Evolutionary conservation across 2,329 filamentous ascomycete genomes (phyloP), one percentile per base, ranked within the genome.

Genomic region (Beauveria sp.): DNA sequence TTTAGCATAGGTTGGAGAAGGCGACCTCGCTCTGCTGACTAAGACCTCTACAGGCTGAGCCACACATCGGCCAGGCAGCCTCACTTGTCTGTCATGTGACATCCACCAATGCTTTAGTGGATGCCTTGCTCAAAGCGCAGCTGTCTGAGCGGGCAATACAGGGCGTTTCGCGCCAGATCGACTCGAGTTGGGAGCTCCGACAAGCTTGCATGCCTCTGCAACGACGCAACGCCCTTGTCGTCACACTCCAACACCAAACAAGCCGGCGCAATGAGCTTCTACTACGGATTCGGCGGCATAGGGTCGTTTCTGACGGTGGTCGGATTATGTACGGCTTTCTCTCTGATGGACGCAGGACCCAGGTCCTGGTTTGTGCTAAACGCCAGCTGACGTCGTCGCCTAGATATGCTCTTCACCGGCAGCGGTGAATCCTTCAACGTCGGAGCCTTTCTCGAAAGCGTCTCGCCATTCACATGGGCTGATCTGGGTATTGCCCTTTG

Each of bases 321-420:
- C 69, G 90, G 88, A 82, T 80, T 86, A 75, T 95, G 91, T 96
- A 84, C 76, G 90, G 79, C 61, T 64, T 58, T 58, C 59, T 62
- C 64, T 54, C 57, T 28, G 50, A 61, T 67, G 52, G 50, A 60
- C 28, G 20, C 26, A 38, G 57, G 34, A 38, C 34, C 31, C 16
- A 38, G 24, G 16, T 40, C 20, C 42, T n/a, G 26, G 22, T 28
- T 49, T 49, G 24, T 31, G 40, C 42, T 62, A 18, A 38, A 53
- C 59, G 31, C 34, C 43, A 42, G 61, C 61, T 62, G 61, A 62
- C 61, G 48, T 59, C 31, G 48, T 58, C 46, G 18, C 52, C 40
- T 49, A 99, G 95, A 99, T 79, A 96, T 99, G 91, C 91, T 99
- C 75, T 97, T 99, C 75, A 96, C 95, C 72, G 92, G 91, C 73